Evolutionary conservation across 2,329 filamentous ascomycete species (phyloP).

Genomic region (Lizonia empirigonia): DNA sequence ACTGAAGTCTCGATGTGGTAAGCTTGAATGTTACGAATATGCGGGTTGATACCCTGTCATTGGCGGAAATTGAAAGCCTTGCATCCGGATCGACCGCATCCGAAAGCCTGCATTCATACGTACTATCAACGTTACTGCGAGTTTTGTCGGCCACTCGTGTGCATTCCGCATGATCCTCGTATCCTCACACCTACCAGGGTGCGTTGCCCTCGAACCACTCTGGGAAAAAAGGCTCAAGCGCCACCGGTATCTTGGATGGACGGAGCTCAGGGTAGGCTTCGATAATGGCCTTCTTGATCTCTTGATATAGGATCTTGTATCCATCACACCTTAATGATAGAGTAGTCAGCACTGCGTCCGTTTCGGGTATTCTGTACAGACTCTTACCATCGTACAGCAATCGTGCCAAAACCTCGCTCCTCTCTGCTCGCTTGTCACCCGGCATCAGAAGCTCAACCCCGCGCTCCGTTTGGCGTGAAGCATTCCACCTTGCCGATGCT

Average conservation of each 20-base stretch:
- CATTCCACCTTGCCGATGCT: constrained; percentile 7
- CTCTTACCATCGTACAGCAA: constrained; percentile 16
- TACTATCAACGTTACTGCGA: neutral
- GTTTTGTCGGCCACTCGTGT: neutral
- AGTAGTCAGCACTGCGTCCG: neutral
- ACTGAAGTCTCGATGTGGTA: neutral
- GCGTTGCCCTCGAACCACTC: constrained; percentile 13
- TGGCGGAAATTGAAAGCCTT: constrained; percentile 14
- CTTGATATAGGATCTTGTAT: constrained; percentile 5
- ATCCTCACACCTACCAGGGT: neutral
- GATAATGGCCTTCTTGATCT: constrained; percentile 11
- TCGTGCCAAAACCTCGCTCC: constrained; percentile 2
- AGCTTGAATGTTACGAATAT: neutral
- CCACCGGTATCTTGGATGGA: constrained; percentile 10
- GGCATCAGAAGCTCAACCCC: constrained; percentile 8
- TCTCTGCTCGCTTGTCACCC: constrained; percentile 8
- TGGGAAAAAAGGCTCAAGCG: constrained; percentile 17
- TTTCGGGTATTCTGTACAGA: neutral
- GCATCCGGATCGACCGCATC: neutral
- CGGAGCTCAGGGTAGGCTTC: constrained; percentile 8
- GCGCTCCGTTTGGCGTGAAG: neutral
- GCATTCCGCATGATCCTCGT: neutral
- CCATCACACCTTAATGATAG: constrained; percentile 2
- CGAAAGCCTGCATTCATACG: constrained; percentile 3
- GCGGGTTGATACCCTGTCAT: neutral